phyloP scores from a whole-genome alignment of 441 rosid species.

The Pelargonium hybrid region DNA sequence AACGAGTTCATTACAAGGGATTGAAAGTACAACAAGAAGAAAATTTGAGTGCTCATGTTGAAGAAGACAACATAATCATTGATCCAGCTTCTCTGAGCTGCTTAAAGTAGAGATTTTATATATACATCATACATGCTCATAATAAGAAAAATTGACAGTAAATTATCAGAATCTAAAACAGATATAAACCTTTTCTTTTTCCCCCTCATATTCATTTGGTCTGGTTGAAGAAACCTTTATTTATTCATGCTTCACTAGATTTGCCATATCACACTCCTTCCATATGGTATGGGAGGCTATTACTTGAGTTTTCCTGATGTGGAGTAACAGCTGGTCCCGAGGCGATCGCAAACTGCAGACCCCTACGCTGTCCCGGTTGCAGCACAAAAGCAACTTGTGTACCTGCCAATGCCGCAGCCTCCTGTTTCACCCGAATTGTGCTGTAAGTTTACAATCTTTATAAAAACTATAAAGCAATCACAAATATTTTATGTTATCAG shows the following conservation, averaged over 20 bases:
- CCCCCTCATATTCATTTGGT: conserved; percentile 7
- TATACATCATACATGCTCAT: neutral
- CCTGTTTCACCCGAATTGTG: conserved; percentile 37
- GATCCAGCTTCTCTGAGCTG: conserved; percentile 8
- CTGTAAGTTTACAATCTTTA: conserved; percentile 12
- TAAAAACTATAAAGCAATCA: neutral
- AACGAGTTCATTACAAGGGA: neutral
- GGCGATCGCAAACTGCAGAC: conserved; percentile 69
- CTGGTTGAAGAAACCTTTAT: neutral
- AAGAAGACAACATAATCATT: neutral
- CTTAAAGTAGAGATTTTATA: neutral
- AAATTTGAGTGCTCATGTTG: neutral
- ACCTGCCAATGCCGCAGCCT: conserved; percentile 76
- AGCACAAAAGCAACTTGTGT: conserved; percentile 82
- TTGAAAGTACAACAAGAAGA: neutral
- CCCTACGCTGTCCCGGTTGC: conserved; percentile 63
- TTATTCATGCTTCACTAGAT: neutral
- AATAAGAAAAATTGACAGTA: neutral
- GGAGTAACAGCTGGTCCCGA: conserved; percentile 33
- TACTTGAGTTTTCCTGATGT: conserved; percentile 29
- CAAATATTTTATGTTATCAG: neutral
- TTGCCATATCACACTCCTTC: conserved; percentile 1
- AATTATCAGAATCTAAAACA: neutral
- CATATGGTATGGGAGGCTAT: neutral
- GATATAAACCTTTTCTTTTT: neutral